A percentile compares a stretch with the other conserved stretches of the same genome.
phyloP scores from a whole-genome alignment of 768 basidiomycete species.

The Mycena polygramma region DNA sequence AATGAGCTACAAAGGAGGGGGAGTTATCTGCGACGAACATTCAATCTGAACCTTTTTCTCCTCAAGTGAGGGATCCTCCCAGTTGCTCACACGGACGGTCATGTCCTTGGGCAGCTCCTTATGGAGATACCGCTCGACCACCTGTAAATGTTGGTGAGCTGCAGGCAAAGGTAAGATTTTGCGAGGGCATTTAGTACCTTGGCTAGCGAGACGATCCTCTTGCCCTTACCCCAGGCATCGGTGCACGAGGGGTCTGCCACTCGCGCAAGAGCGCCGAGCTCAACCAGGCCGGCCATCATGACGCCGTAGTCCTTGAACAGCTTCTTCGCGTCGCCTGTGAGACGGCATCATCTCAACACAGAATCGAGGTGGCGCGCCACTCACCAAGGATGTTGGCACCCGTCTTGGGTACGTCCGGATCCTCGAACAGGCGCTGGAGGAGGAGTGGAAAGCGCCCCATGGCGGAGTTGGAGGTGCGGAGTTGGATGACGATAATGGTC shows the following conservation, averaged over 20 bases:
- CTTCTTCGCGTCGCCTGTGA: slow-evolving; percentile 53
- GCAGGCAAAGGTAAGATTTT: neutral
- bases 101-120: slow-evolving; percentile 48
- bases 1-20: neutral
- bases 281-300: slow-evolving; percentile 49
- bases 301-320: slow-evolving; percentile 55
- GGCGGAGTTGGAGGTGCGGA: neutral
- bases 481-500: slow-evolving; percentile 29
- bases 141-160: slow-evolving; percentile 30
- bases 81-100: slow-evolving; percentile 48
- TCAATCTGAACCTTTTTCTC: slow-evolving; percentile 40
- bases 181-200: slow-evolving; percentile 42
- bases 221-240: slow-evolving; percentile 19
- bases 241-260: slow-evolving; percentile 45
- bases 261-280: slow-evolving; percentile 49
- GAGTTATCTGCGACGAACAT: slow-evolving; percentile 40
- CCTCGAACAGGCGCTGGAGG: slow-evolving; percentile 32
- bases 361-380: neutral
- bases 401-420: slow-evolving; percentile 29
- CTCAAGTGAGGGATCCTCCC: slow-evolving; percentile 47
- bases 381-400: slow-evolving; percentile 36
- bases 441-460: slow-evolving; percentile 26
- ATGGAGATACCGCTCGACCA: slow-evolving; percentile 48
- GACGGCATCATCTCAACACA: neutral
- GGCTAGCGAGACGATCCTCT: slow-evolving; percentile 48